phyloP scores from a whole-genome alignment of 495 filamentous ascomycete genomes.

The Corynascus novoguineensis region DNA sequence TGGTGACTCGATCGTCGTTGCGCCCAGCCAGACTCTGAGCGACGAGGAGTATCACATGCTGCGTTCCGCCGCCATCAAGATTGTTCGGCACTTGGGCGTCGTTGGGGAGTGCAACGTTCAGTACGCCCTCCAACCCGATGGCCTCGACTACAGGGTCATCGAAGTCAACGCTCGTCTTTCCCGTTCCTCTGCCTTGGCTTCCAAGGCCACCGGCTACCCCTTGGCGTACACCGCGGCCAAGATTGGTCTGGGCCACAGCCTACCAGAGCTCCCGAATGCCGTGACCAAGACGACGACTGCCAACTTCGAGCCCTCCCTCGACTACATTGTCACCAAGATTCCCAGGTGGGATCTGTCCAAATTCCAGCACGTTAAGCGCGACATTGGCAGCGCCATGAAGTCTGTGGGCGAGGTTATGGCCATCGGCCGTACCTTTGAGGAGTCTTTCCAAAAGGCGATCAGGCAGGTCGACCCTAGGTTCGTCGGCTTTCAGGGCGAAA shows the following conservation, averaged over 20 bases:
- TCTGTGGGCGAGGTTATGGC: slow-evolving; percentile 99
- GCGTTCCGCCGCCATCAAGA: slow-evolving; percentile 95
- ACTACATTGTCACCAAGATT: slow-evolving; percentile 98
- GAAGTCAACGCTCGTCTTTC: slow-evolving; percentile 98
- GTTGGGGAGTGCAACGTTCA: slow-evolving; percentile 99
- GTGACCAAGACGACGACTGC: slow-evolving; percentile 98
- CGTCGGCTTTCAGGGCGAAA: slow-evolving; percentile 88
- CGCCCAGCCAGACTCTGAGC: slow-evolving; percentile 87
- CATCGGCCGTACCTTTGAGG: slow-evolving; percentile 95
- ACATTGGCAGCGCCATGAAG: slow-evolving; percentile 97
- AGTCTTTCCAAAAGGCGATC: slow-evolving; percentile 98
- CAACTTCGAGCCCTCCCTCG: slow-evolving; percentile 95
- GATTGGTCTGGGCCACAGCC: slow-evolving; percentile 89
- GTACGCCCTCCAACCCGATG: slow-evolving; percentile 93
- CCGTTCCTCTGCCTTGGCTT: slow-evolving; percentile 88
- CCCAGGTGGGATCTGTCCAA: slow-evolving; percentile 96
- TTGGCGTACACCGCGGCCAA: slow-evolving; percentile 95
- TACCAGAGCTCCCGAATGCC: slow-evolving; percentile 92
- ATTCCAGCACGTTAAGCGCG: slow-evolving; percentile 96
- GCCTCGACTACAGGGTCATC: slow-evolving; percentile 96
- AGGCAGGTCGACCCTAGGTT: slow-evolving; percentile 91
- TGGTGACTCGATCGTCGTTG: slow-evolving; percentile 97
- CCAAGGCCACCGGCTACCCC: slow-evolving; percentile 95
- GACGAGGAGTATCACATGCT: slow-evolving; percentile 99
- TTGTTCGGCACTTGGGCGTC: slow-evolving; percentile 93